These are phyloP conservation scores for Fraxinus velutina DNA, from an alignment of 305 asterid genomes.

Conservation along the genomic window DNA sequence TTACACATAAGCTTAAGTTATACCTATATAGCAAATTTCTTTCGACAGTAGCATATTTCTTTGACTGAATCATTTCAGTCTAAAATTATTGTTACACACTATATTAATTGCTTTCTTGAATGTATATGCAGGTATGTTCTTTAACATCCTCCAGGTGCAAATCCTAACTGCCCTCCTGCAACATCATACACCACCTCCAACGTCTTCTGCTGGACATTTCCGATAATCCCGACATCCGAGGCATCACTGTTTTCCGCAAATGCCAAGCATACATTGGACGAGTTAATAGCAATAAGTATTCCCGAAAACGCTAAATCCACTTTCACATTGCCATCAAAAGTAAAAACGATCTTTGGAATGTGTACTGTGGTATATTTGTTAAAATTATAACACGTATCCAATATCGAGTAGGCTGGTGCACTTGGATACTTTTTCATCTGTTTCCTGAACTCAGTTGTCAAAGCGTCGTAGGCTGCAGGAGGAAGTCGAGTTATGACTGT, in stretches of 20 bases:
- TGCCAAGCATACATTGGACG: slow-evolving; percentile 56
- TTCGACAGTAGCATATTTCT: neutral
- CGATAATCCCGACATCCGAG: slow-evolving; percentile 44
- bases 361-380: slow-evolving; percentile 25
- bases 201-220: slow-evolving; percentile 67
- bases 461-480: slow-evolving; percentile 43
- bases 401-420: slow-evolving; percentile 45
- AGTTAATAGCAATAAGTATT: slow-evolving; percentile 23
- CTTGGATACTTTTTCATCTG: slow-evolving; percentile 51
- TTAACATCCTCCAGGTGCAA: slow-evolving; percentile 54
- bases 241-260: slow-evolving; percentile 55
- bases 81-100: neutral
- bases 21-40: neutral
- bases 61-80: neutral
- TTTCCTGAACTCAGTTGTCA: slow-evolving; percentile 46
- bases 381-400: slow-evolving; percentile 70
- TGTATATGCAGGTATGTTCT: neutral
- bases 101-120: neutral
- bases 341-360: slow-evolving; percentile 50
- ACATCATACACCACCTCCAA: slow-evolving; percentile 74
- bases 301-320: slow-evolving; percentile 41
- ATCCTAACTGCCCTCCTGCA: slow-evolving; percentile 71
- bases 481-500: slow-evolving; percentile 72
- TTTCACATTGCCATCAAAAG: slow-evolving; percentile 41
- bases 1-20: neutral